Evolutionary conservation across 129 eudicot species (phyloP).

Genomic region (Escallonia rubra): DNA sequence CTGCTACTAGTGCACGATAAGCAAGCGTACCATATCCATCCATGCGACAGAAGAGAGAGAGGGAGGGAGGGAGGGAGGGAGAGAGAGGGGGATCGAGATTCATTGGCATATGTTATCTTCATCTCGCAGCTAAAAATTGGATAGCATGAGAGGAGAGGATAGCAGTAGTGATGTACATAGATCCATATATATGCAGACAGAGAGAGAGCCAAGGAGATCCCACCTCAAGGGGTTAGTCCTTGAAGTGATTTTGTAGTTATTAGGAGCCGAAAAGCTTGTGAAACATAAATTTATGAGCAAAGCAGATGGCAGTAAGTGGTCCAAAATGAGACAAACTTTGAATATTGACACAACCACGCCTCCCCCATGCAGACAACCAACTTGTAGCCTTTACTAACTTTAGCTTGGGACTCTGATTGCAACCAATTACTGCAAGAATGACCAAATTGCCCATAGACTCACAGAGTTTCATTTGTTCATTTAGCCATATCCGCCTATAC

Average conservation of each 20-base stretch:
- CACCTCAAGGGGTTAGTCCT: not conserved
- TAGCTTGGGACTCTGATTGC: not conserved
- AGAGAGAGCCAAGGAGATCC: constrained; percentile 16
- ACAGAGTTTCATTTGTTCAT: too few species aligned
- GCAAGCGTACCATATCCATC: not conserved
- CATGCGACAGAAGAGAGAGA: constrained; percentile 6
- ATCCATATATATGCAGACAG: not conserved
- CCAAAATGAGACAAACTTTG: constrained; percentile 71
- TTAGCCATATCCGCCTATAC: too few species aligned
- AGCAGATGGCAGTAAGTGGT: constrained; percentile 40
- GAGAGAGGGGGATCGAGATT: constrained; percentile 12
- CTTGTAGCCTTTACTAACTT: constrained; percentile 25
- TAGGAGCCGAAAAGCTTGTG: not conserved
- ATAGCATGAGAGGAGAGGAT: not conserved
- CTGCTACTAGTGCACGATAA: constrained; percentile 45
- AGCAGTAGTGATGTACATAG: constrained; percentile 37
- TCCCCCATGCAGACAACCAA: constrained; percentile 47
- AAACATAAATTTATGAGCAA: constrained; percentile 6
- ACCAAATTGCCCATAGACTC: too few species aligned
- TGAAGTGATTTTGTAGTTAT: too few species aligned
- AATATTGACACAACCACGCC: constrained; percentile 77
- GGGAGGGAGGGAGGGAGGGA: constrained; percentile 15
- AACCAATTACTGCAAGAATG: too few species aligned
- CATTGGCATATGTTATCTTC: not conserved
- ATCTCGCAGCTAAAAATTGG: not conserved